Base-by-base conservation (phyloP, 2,329 filamentous ascomycete species). In the Sphaerulina populicola region DNA sequence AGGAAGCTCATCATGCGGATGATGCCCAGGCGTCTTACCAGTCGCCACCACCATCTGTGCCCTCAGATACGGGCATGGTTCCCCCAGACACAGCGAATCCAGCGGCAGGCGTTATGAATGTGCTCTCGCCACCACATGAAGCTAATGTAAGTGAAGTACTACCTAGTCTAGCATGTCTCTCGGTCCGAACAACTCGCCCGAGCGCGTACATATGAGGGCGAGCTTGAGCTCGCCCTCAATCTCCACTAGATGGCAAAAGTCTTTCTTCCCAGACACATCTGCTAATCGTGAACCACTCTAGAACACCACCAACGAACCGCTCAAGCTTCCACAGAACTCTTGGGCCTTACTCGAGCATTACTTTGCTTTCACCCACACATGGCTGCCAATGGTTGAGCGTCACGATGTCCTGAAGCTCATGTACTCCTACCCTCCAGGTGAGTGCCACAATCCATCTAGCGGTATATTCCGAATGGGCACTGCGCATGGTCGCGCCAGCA, bases 381-480 rank as follows among this genome's bases (percentile, higher is more conserved):
- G 86, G 86, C 74, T 90, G 23, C 86, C 86, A 0, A 81, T 90
- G 23, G 72, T 84, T 9, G 82, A 88, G 56, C 84, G 82, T 55
- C 77, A 83, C 44, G 75, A 77, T 38, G 70, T 86, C 4, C 70
- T 83, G 29, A 76, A 76, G 23, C 69, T 74, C 3, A 77, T 75
- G n/a, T 81, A 80, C 60, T 70, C 74, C 6, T 79, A 78, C 59
- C 73, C 74, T 41, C 44, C 73, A 59, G 51, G 72, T 64, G 52
- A 27, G 23, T 27, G 23, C 23, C 5, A 27, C 5, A 6, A 27
- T 27, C 23, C 23, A 27, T 27, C 23, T 7, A 27, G 23, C 23
- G 5, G 23, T 27, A 7, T 27, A 27, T 27, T 6, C 23, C 4
- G 23, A 27, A 27, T 27, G 23, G 23, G 23, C 6, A 27, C 23